Base-by-base conservation (phyloP, 2,329 filamentous ascomycete species). In the Ambrosiella cleistominuta region DNA sequence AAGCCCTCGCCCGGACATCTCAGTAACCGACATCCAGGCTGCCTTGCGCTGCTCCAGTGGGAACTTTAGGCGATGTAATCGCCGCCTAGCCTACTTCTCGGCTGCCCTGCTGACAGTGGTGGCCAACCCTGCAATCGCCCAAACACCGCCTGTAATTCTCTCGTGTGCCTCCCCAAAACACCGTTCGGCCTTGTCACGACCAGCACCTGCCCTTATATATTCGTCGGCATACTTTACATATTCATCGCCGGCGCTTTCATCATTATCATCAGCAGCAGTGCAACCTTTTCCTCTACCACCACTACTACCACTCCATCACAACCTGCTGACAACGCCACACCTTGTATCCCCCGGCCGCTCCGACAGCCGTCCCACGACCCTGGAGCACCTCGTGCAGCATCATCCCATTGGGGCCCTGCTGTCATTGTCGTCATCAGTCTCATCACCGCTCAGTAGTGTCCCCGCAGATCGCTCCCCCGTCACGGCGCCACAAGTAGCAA, bases 351-450 rank as follows among this genome's bases (percentile, higher is more conserved):
- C 47, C 17, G 27, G 17, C 17, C 8, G 47, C 13, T n/a, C 47
- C 15, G 47, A 51, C 27, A 51, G 8, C 27, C 47, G 47, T 19
- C 19, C 47, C 19, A 36, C 47, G n/a, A 19, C 17, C 19, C 27
- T 51, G 47, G 15, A 35, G 19, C 47, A 19, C 19, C 19, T 51
- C 12, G 17, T 51, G 47, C 47, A 42, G 11, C n/a, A 42, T 9
- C 39, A 51, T 38, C 45, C 55, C 51, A 13, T 17, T 39, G 55
- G 36, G 19, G 44, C 55, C 55, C 55, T 57, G 55, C 45, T 57
- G 55, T 40, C 45, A 35, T 57, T 45, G 39, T 51, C 55, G 40
- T 35, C 44, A 39, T 35, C 53, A 55, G 44, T 35, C 11, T 2
- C 53, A 36, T 19, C 53, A 55, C 17, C 38, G 37, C 15, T 15